These are phyloP conservation scores for Alternaria solani DNA, from an alignment of 2,329 filamentous ascomycete species.

Conservation along the genomic window DNA sequence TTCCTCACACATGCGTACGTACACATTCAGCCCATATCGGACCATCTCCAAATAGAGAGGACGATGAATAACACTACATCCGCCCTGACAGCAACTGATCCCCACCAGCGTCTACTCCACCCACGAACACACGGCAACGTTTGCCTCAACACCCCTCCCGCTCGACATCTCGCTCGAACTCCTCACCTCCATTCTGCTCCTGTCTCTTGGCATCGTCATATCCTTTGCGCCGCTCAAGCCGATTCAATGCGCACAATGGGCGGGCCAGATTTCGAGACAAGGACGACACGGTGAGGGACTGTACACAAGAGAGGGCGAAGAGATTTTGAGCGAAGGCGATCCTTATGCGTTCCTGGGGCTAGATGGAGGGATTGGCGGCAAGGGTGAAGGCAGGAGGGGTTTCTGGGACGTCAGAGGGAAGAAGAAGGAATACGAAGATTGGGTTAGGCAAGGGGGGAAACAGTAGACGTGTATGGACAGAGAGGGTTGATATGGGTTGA, in stretches of 20 bases:
- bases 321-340: conserved; percentile 71
- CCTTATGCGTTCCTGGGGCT: conserved; percentile 73
- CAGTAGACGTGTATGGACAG: conserved; percentile 6
- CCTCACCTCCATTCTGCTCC: conserved; percentile 77
- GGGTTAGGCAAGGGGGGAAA: conserved; percentile 55
- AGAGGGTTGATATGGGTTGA: background rate
- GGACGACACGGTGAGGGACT: conserved; percentile 66
- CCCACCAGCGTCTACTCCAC: conserved; percentile 86
- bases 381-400: conserved; percentile 74
- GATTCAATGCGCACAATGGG: conserved; percentile 83
- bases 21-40: background rate
- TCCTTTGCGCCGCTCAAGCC: conserved; percentile 81
- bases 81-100: conserved; percentile 18
- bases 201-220: conserved; percentile 83
- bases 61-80: background rate
- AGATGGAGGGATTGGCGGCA: conserved; percentile 63
- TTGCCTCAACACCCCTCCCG: conserved; percentile 68
- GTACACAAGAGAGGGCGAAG: conserved; percentile 70
- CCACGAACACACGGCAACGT: conserved; percentile 84
- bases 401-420: conserved; percentile 90
- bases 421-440: conserved; percentile 85
- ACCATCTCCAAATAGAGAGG: fast-evolving
- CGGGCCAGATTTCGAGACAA: conserved; percentile 82
- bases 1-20: conserved; percentile 88
- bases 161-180: conserved; percentile 90